These are phyloP conservation scores for Plasmopara muralis DNA, from an alignment of 352 stramenopile species.

Conservation along the genomic window DNA sequence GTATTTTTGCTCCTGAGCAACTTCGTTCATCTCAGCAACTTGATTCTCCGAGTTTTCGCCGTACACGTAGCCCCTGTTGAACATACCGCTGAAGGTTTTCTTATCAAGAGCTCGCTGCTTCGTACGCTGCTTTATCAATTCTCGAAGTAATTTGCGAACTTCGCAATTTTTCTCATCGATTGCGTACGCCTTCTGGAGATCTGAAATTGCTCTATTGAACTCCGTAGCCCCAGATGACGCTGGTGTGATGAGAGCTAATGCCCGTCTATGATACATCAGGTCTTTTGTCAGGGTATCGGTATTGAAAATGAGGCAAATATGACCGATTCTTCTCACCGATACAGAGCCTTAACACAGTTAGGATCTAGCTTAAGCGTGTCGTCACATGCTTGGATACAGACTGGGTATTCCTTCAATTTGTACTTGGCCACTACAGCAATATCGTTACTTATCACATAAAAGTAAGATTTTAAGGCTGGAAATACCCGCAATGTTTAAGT, in stretches of 20 bases:
- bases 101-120: slow-evolving; percentile 64
- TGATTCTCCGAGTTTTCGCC: slow-evolving; percentile 15
- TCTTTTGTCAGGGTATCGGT: neutral
- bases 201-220: slow-evolving; percentile 64
- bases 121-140: slow-evolving; percentile 56
- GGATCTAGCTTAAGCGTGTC: slow-evolving; percentile 57
- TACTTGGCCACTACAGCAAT: slow-evolving; percentile 60
- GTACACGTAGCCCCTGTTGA: slow-evolving; percentile 62
- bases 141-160: slow-evolving; percentile 57
- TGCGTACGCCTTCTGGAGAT: slow-evolving; percentile 59
- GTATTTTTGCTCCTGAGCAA: slow-evolving; percentile 41
- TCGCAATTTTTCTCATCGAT: slow-evolving; percentile 55
- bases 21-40: slow-evolving; percentile 17
- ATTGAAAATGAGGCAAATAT: neutral
- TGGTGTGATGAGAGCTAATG: slow-evolving; percentile 68
- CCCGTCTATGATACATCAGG: slow-evolving; percentile 30
- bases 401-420: slow-evolving; percentile 58
- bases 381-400: slow-evolving; percentile 63
- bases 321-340: slow-evolving; percentile 30
- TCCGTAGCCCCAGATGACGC: slow-evolving; percentile 66
- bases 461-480: neutral
- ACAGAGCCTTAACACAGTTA: slow-evolving; percentile 71
- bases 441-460: neutral
- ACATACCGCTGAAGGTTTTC: slow-evolving; percentile 81
- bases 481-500: slow-evolving; percentile 73